These are phyloP conservation scores for Claviceps lovelessii DNA, from an alignment of 2,329 filamentous ascomycete species.

Conservation along the genomic window DNA sequence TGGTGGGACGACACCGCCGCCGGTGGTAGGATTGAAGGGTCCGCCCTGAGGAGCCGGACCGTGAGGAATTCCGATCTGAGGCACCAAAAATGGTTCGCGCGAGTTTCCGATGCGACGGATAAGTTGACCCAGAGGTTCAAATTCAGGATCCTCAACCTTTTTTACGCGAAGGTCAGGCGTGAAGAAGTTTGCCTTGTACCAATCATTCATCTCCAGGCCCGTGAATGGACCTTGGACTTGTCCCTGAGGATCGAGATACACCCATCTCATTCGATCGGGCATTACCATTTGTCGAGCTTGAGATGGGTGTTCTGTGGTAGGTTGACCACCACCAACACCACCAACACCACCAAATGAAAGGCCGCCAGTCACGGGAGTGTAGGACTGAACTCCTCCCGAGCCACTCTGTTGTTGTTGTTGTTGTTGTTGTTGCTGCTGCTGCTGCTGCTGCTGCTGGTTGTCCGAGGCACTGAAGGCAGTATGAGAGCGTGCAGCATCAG, in stretches of 20 bases:
- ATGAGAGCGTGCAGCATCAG: slow-evolving; percentile 19
- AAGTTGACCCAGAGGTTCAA: slow-evolving; percentile 86
- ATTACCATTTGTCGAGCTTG: slow-evolving; percentile 91
- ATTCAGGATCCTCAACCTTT: slow-evolving; percentile 84
- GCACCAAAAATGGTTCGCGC: slow-evolving; percentile 90
- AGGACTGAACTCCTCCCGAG: slow-evolving; percentile 21
- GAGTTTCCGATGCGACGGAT: slow-evolving; percentile 95
- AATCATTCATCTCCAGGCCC: slow-evolving; percentile 97
- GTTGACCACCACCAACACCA: slow-evolving; percentile 19
- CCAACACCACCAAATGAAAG: slow-evolving; percentile 20
- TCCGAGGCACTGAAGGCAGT: slow-evolving; percentile 25
- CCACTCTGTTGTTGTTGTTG: slow-evolving; percentile 23
- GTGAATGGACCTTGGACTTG: slow-evolving; percentile 90
- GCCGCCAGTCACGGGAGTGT: slow-evolving; percentile 21
- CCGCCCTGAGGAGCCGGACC: slow-evolving; percentile 49
- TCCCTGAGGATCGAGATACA: slow-evolving; percentile 89
- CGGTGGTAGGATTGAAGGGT: slow-evolving; percentile 33
- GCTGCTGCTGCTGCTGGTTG: slow-evolving; percentile 22
- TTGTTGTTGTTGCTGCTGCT: slow-evolving; percentile 25
- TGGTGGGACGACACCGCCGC: slow-evolving; percentile 62
- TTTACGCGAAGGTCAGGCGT: slow-evolving; percentile 88
- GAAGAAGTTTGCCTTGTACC: slow-evolving; percentile 98
- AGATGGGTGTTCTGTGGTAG: slow-evolving; percentile 40
- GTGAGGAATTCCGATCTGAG: slow-evolving; percentile 89
- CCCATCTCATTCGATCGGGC: slow-evolving; percentile 98